Evolutionary conservation across 192 early-diverging fungal genomes (phyloP), one percentile per base, ranked within the genome.

Genomic region (Physocladia obscura): DNA sequence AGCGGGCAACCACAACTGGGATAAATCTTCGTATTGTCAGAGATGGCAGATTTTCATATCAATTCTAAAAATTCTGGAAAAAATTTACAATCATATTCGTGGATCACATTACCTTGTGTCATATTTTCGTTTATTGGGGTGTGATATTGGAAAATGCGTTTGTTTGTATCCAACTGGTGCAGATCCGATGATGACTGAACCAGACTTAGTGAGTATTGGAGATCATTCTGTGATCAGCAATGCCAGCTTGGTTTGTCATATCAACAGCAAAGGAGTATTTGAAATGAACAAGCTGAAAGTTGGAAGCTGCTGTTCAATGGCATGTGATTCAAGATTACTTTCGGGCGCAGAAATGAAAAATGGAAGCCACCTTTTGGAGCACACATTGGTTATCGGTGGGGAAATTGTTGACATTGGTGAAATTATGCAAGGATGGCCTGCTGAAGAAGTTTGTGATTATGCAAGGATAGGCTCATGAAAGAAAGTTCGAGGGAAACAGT

Each of bases 111-210:
- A 75, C 76, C 57, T 79, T 49, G 70, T 76, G 21, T 2, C 49
- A 56, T 82, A 74, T 62, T 82, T 82, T 71, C 75, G 78, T 15
- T 50, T 58, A 26, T 40, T 82, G 30, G 81, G 81, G n/a, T 55
- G 62, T 49, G 74, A 24, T 11, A 82, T 82, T 73, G 81, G 81
- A 22, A 49, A 67, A 29, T 35, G 65, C 48, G 77, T 79, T 31
- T 81, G 77, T 57, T 61, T 82, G 37, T 82, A 79, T 55, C 65
- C 65, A 21, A 78, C 74, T 22, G 78, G 78, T 62, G 81, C 76
- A n/a, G 70, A 79, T 49, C 81, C 81, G n/a, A 80, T 80, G 81
- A 76, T 82, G 76, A 80, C 81, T 22, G 81, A 82, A 60, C 74
- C 81, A 13, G 81, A 82, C 47, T 57, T 82, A 17, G 62, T 80